phyloP scores from a whole-genome alignment of 2,329 filamentous ascomycete genomes.

The Ophioceras dolichostomum region DNA sequence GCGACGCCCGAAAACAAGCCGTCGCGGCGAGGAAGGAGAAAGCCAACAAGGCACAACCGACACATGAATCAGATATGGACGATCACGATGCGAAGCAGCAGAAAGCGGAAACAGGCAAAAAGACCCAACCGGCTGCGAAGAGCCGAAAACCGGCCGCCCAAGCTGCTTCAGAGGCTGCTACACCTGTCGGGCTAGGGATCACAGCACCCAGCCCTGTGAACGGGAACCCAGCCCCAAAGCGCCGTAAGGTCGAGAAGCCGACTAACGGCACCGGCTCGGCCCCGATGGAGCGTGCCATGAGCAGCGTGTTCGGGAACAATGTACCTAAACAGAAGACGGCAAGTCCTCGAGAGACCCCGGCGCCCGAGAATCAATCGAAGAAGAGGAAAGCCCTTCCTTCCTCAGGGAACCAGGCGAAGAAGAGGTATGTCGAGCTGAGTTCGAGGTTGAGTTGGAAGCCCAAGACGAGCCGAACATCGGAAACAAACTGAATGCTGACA shows the following conservation, averaged over 20 bases:
- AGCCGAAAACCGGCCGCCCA: slow-evolving; percentile 43
- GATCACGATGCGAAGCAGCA: slow-evolving; percentile 36
- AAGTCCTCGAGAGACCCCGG: slow-evolving; percentile 59
- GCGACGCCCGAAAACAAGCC: slow-evolving; percentile 74
- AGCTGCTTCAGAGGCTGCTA: slow-evolving; percentile 14
- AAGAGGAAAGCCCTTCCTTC: slow-evolving; percentile 54
- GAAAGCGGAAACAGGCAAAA: slow-evolving; percentile 47
- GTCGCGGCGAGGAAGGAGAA: slow-evolving; percentile 57
- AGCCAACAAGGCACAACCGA: slow-evolving; percentile 16
- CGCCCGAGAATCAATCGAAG: slow-evolving; percentile 53
- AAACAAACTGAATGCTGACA: too few species aligned
- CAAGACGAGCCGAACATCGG: too few species aligned
- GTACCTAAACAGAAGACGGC: slow-evolving; percentile 43
- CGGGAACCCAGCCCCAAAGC: slow-evolving; percentile 49
- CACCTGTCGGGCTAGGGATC: slow-evolving; percentile 50
- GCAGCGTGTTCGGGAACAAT: slow-evolving; percentile 37
- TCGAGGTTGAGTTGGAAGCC: too few species aligned
- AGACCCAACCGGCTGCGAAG: slow-evolving; percentile 46
- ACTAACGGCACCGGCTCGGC: slow-evolving; percentile 32
- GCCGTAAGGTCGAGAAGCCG: slow-evolving; percentile 68
- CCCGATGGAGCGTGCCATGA: slow-evolving; percentile 57
- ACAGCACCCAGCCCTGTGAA: slow-evolving; percentile 39
- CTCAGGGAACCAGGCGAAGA: slow-evolving; percentile 61
- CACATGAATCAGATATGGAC: slow-evolving; percentile 66
- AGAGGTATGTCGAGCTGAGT: slow-evolving; percentile 57